Base-by-base conservation (phyloP, 2,329 filamentous ascomycete species). In the Fusarium mundagurra region DNA sequence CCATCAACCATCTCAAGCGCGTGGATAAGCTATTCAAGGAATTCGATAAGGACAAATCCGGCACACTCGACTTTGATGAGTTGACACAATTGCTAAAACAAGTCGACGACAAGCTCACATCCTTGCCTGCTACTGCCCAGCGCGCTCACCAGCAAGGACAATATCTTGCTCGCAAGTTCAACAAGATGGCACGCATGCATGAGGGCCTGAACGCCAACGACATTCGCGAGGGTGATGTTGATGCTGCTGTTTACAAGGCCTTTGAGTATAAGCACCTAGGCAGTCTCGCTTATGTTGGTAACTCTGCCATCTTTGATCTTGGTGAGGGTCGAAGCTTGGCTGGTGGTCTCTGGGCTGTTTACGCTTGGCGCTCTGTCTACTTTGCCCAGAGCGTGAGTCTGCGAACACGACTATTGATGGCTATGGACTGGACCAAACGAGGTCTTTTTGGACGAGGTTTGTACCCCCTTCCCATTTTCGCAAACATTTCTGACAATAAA, bases 371-470 rank as follows among this genome's bases (percentile, higher is more conserved):
- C 71, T 95, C 94, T 74, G 92, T 98, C 20, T 99, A 99, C 84
- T 99, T 99, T 85, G 95, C 96, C 18, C 94, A 99, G 87, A 98
- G 94, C 80, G 96, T 99, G 54, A 98, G 95, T 83, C 88, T 98
- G 68, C 88, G 96, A 76, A 99, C 96, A 33, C 90, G 96, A 72
- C 90, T 94, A 74, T 84, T 99, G 79, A 87, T 99, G 83, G 95
- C 95, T 24, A 98, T 99, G 96, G 96, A 99, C 82, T 99, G 96
- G 96, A 92, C 91, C n/a, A 99, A 98, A 90, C 89, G 97, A 81
- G 94, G 94, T 18, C 84, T 99, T 29, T 99, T 99, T 85, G 96
- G 96, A 76, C 89, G 96, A 92, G 96, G 96, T 98, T 84, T 86
- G 92, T 86, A 65, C 51, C 61, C 61, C 18, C 13, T 41, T 48